Evolutionary conservation across 163 green algal species (phyloP), one percentile per base, ranked within the genome.

Genomic region (Volvox carteri): DNA sequence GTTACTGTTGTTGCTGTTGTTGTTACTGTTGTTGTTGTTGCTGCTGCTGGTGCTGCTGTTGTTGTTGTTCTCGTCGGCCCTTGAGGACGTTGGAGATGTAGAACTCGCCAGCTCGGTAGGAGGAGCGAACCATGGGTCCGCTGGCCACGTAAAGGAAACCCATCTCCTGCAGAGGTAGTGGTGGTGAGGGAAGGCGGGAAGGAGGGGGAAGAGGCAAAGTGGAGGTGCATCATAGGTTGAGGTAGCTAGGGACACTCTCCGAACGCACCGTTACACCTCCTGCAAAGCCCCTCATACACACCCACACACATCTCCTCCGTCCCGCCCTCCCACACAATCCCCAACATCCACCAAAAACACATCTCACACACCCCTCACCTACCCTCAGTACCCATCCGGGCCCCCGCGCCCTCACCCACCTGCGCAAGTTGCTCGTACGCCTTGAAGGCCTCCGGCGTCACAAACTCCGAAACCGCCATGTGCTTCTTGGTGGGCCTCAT

Each of bases 401-500:
- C n/a, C n/a, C n/a, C n/a, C n/a, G n/a, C n/a, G n/a, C n/a, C n/a
- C n/a, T n/a, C n/a, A 28, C 28, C 23, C 60, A 72, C 60, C 60
- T 75, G 65, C 65, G 92, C 93, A 18, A 95, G 86, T 84, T 93
- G 81, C 86, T 97, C 87, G 86, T 97, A 99, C 0, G 86, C 92
- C 12, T 94, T 88, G 92, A 99, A 99, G 0, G 96, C 97, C 83
- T 98, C 97, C 5, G 98, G 98, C 21, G 98, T 99, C 14, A 99
- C 97, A 90, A 98, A 99, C 92, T 99, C 97, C 7, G 90, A 86
- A 68, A 99, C 98, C 39, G 97, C 92, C 98, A 99, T 99, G 94
- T 99, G 98, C 39, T 96, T 95, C 91, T 98, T 99, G 33, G 96
- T 99, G 72, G 98, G 98, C 28, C 97, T 95, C 98, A 99, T 99